Conservation (phyloP, 768 basidiomycete species). For the Boletus reticuloceps region DNA sequence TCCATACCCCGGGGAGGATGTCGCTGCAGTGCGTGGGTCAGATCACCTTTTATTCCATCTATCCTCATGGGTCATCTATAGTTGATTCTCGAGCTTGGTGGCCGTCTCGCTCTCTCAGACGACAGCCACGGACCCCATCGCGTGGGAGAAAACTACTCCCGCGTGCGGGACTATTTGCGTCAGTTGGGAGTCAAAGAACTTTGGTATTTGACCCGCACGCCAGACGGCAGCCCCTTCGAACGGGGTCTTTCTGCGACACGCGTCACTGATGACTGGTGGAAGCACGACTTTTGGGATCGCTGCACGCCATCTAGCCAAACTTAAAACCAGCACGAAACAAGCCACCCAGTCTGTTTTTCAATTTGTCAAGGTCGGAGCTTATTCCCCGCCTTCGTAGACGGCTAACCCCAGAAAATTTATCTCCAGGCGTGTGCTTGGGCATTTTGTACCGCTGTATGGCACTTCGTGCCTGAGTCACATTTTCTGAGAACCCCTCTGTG, state of each 20-base stretch:
- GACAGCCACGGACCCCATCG: conserved; percentile 91
- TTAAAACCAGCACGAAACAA: conserved; percentile 11
- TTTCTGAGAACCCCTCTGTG: background rate
- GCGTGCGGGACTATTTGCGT: conserved; percentile 62
- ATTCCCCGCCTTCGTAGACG: conserved; percentile 13
- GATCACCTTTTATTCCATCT: conserved; percentile 12
- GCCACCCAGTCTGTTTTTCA: conserved; percentile 8
- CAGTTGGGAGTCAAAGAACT: conserved; percentile 58
- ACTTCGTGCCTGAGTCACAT: conserved; percentile 5
- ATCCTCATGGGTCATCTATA: conserved; percentile 31
- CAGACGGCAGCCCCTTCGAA: conserved; percentile 28
- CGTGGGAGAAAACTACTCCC: conserved; percentile 83
- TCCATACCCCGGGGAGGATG: conserved; percentile 79
- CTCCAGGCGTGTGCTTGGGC: conserved; percentile 14
- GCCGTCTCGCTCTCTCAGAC: conserved; percentile 85
- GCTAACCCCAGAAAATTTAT: conserved; percentile 10
- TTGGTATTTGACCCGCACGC: conserved; percentile 53
- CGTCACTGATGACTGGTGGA: conserved; percentile 53
- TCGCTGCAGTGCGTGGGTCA: conserved; percentile 59
- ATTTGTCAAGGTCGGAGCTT: conserved; percentile 24
- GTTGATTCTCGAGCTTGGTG: conserved; percentile 68
- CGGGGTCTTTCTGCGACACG: conserved; percentile 40
- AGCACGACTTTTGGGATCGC: conserved; percentile 56
- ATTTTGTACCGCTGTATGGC: conserved; percentile 13
- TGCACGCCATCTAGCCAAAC: conserved; percentile 10